phyloP scores from a whole-genome alignment of 1,139 yeast species.

The Yamadazyma membranifaciens region DNA sequence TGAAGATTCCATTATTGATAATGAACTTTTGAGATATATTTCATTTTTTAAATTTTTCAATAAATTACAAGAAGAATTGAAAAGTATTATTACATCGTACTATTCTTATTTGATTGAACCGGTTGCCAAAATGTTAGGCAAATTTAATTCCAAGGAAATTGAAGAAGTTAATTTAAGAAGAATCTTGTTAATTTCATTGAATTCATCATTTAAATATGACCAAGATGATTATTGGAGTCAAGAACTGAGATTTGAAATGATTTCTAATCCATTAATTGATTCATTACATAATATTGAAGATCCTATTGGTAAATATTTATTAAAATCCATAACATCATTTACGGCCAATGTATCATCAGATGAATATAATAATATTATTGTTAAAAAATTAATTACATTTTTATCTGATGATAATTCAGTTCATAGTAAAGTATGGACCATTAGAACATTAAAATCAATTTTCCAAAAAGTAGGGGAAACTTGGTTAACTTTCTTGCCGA shows the following conservation, averaged over 20 bases:
- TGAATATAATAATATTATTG: constrained; percentile 65
- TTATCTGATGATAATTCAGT: constrained; percentile 35
- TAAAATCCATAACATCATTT: constrained; percentile 74
- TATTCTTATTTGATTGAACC: constrained; percentile 83
- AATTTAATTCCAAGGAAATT: constrained; percentile 41
- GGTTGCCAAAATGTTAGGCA: constrained; percentile 51
- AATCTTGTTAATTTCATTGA: constrained; percentile 65
- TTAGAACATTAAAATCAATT: constrained; percentile 72
- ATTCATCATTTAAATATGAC: constrained; percentile 81
- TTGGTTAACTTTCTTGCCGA: constrained; percentile 90
- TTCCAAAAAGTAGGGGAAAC: constrained; percentile 93
- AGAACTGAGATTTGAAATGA: constrained; percentile 75
- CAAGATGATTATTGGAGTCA: constrained; percentile 95
- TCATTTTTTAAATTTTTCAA: constrained; percentile 87
- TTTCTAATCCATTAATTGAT: constrained; percentile 57
- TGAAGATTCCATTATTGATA: constrained; percentile 54
- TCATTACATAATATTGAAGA: constrained; percentile 71
- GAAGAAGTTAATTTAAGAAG: constrained; percentile 63
- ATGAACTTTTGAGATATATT: constrained; percentile 53
- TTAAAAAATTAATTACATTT: constrained; percentile 35
- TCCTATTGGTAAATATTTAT: constrained; percentile 71
- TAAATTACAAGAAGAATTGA: constrained; percentile 77
- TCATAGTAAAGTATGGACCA: constrained; percentile 73
- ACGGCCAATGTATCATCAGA: constrained; percentile 75
- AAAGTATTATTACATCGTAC: constrained; percentile 84